Evolutionary conservation across 495 filamentous ascomycete species (phyloP), one percentile per base, ranked within the genome.

Genomic region (Pseudevernia furfuracea): DNA sequence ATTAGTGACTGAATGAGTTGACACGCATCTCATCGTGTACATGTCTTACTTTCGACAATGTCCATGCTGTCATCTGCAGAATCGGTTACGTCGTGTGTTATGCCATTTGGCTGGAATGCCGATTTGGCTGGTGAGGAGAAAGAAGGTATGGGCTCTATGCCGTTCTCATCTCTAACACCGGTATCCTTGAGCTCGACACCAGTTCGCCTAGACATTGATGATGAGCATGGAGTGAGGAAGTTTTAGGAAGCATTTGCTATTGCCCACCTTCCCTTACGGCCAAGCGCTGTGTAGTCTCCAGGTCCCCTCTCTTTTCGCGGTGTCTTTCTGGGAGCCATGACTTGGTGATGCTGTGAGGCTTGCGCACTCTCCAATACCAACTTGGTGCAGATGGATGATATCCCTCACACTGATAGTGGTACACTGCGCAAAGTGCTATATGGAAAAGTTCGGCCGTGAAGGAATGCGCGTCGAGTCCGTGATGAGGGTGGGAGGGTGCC

Each of bases 61-160:
- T 77, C 73, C 79, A 82, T 82, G 21, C 71, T 72, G 67, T 79
- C 75, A 44, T 73, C 75, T 2, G 56, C 67, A 56, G 68, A 71
- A 59, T 74, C 74, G 55, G 74, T 78, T 34, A 70, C 62, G 60
- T 72, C 70, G 30, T 70, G 58, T 39, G 69, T 46, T 59, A 76
- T 71, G 12, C 74, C 76, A 65, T 77, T 76, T 38, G 71, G 69
- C 66, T 75, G 73, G 17, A 78, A 67, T 59, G 79, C 77, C 23
- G 84, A 79, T 65, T 87, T 89, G 62, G 81, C 84, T 37, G 93
- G 92, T 15, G 93, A 96, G 5, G 92, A 96, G 75, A 96, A 97
- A 67, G 96, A 84, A 58, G 90, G 88, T 60, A 96, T 81, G 41
- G 86, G 85, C 73, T 97, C 91, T 76, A 98, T 83, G 74, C 95